These are phyloP conservation scores for Polytrichum formosum DNA, from an alignment of 225 moss, liverwort and hornwort genomes.

Conservation along the genomic window DNA sequence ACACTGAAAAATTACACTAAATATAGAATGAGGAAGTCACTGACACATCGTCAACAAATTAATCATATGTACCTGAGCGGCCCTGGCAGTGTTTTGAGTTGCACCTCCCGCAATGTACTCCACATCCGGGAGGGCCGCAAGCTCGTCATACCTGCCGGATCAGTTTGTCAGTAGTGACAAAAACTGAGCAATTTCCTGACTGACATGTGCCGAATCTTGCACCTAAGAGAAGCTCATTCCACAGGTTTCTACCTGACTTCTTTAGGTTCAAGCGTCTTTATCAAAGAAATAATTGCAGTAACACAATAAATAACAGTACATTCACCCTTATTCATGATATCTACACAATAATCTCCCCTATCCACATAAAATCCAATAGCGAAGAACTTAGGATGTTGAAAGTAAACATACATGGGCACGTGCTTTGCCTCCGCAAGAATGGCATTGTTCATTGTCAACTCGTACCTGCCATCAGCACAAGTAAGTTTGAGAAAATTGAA, in stretches of 20 bases:
- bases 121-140: conserved; percentile 58
- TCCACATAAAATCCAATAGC: too few relatives aligned
- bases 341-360: too few relatives aligned
- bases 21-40: neutral
- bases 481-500: neutral
- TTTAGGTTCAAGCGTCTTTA: neutral
- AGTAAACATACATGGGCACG: conserved; percentile 61
- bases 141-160: conserved; percentile 80
- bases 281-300: too few relatives aligned
- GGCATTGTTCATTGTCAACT: conserved; percentile 72
- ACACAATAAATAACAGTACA: too few relatives aligned
- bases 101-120: conserved; percentile 93
- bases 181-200: neutral
- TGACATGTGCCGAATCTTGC: neutral
- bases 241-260: neutral
- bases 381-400: too few relatives aligned
- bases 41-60: neutral
- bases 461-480: conserved; percentile 47
- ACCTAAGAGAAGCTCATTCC: too few relatives aligned
- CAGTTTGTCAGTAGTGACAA: neutral
- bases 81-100: conserved; percentile 81
- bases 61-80: conserved; percentile 53
- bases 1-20: too few relatives aligned
- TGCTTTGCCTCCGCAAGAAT: conserved; percentile 96
- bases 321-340: too few relatives aligned